phyloP scores from a whole-genome alignment of 2,329 filamentous ascomycete genomes.

The Microsporum canis region DNA sequence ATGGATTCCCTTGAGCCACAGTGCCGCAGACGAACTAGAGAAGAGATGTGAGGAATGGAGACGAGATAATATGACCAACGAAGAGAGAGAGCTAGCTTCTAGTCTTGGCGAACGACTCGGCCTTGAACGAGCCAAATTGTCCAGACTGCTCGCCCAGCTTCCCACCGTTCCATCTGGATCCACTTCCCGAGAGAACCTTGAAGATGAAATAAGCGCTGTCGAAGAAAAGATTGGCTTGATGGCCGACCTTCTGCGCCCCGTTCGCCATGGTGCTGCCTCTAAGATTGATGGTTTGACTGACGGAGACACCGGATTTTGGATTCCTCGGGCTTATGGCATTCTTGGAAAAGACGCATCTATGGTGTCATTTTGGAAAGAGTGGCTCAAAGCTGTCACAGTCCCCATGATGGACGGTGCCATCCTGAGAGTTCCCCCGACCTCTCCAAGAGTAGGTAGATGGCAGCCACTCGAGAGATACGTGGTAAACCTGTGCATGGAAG shows the following conservation, averaged over 20 bases:
- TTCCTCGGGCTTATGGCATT: constrained; percentile 84
- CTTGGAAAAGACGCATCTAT: constrained; percentile 72
- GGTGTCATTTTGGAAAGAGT: constrained; percentile 96
- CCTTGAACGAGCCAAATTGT: constrained; percentile 77
- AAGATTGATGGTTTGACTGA: constrained; percentile 96
- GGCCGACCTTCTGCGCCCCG: constrained; percentile 85
- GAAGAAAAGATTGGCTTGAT: constrained; percentile 96
- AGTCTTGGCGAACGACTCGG: constrained; percentile 84
- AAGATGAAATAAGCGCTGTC: constrained; percentile 88
- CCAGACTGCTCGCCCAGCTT: constrained; percentile 71
- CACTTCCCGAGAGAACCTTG: constrained; percentile 65
- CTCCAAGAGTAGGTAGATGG: constrained; percentile 85
- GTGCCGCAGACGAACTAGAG: constrained; percentile 65
- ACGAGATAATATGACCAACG: constrained; percentile 91
- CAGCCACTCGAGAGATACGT: constrained; percentile 94
- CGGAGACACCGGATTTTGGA: constrained; percentile 92
- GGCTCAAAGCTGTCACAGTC: constrained; percentile 84
- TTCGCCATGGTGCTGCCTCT: constrained; percentile 85
- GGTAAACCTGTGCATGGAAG: constrained; percentile 91
- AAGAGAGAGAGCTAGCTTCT: constrained; percentile 85
- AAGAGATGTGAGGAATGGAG: constrained; percentile 74
- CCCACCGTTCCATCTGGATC: constrained; percentile 72
- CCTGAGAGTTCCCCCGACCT: constrained; percentile 72
- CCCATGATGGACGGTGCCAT: constrained; percentile 88
- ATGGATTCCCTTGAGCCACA: constrained; percentile 76